Percentiles rank a stretch among this genome's conserved stretches.
Evolutionary conservation across 768 basidiomycete species (phyloP).

Genomic region (Daedalea quercina): DNA sequence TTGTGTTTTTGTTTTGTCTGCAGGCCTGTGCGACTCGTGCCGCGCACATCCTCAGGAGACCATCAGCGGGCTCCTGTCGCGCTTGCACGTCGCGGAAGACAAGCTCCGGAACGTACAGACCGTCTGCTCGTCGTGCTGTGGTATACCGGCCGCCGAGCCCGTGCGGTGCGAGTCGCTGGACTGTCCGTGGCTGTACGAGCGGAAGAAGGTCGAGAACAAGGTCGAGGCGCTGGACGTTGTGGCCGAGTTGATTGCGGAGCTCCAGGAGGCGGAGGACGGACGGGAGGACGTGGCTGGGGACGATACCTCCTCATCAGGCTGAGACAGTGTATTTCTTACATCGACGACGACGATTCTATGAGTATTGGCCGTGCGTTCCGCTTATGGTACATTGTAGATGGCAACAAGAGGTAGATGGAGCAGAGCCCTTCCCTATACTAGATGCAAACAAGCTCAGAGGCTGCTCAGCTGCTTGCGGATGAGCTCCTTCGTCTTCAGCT

Average conservation of each 20-base stretch:
- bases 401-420: no score
- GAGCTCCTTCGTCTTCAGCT: conserved; percentile 32
- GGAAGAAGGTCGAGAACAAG: conserved; percentile 50
- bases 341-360: no score
- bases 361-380: no score
- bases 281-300: not conserved
- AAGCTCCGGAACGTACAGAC: conserved; percentile 51
- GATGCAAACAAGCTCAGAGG: not conserved
- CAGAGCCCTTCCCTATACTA: no score
- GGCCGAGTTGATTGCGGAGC: conserved; percentile 26
- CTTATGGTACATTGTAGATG: no score
- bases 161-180: conserved; percentile 79
- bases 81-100: conserved; percentile 46
- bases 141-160: conserved; percentile 46
- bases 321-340: no score
- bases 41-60: conserved; percentile 43
- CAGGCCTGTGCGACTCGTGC: conserved; percentile 58
- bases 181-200: conserved; percentile 77
- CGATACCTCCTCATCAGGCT: no score
- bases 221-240: conserved; percentile 24
- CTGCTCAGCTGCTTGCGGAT: conserved; percentile 14
- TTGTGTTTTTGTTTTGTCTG: not conserved
- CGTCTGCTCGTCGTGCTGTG: conserved; percentile 69
- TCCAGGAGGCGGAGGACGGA: conserved; percentile 19
- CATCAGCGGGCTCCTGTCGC: conserved; percentile 48